Evolutionary conservation across 2,329 filamentous ascomycete species (phyloP).

Genomic region (Talaromyces sp.): DNA sequence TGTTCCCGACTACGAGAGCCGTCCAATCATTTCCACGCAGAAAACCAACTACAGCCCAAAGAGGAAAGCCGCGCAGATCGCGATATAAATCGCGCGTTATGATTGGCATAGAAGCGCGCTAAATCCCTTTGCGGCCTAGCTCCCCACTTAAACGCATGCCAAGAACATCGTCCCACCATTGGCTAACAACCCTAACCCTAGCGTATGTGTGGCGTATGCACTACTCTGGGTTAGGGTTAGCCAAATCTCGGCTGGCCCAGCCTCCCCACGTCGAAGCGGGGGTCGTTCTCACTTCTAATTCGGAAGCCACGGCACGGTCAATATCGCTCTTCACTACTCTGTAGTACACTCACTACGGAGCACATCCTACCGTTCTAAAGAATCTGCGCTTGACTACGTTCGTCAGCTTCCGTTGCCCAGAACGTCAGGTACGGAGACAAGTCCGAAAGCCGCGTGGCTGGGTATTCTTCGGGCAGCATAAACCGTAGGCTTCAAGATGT

Average conservation of each 20-base stretch:
- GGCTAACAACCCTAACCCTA: too few species aligned
- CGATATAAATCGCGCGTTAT: not conserved
- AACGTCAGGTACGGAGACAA: not conserved
- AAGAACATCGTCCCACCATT: too few species aligned
- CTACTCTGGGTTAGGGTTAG: too few species aligned
- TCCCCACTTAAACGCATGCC: not conserved
- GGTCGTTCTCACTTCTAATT: too few species aligned
- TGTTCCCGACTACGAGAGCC: not conserved
- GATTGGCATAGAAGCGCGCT: not conserved
- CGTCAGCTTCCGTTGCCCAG: not conserved
- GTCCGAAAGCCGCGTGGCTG: not conserved
- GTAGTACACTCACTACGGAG: not conserved
- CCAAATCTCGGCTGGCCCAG: not conserved
- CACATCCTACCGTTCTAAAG: not conserved
- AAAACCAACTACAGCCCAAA: not conserved
- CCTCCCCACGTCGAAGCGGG: too few species aligned
- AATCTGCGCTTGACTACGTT: not conserved
- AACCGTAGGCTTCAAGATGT: not conserved
- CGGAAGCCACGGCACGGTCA: not conserved
- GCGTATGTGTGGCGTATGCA: too few species aligned
- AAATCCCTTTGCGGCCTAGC: not conserved
- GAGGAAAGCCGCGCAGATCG: not conserved
- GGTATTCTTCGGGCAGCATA: not conserved
- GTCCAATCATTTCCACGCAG: not conserved
- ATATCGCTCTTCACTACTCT: too few species aligned